phyloP scores from a whole-genome alignment of 148 eudicot genomes.

The Vaccinium myrtillus region DNA sequence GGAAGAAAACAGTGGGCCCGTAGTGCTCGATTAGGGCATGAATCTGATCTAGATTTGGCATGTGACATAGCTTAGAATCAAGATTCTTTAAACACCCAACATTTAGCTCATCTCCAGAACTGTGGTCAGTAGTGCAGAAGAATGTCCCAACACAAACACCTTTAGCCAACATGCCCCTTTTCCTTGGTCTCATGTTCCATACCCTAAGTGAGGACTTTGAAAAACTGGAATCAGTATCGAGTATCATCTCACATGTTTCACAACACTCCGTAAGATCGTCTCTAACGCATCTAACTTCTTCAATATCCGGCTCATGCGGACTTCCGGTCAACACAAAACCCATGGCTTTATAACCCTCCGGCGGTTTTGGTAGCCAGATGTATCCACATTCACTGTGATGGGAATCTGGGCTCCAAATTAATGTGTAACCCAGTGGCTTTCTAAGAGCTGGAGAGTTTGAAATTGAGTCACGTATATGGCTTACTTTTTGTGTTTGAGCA shows the following conservation, averaged over 20 bases:
- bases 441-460: constrained; percentile 48
- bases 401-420: constrained; percentile 61
- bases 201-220: constrained; percentile 37
- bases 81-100: constrained; percentile 66
- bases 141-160: constrained; percentile 88
- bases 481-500: not conserved
- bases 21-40: constrained; percentile 74
- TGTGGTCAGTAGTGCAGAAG: constrained; percentile 51
- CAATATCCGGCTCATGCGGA: constrained; percentile 57
- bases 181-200: constrained; percentile 73
- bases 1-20: constrained; percentile 85
- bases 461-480: not conserved
- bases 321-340: constrained; percentile 68
- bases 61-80: constrained; percentile 48
- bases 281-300: constrained; percentile 79
- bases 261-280: constrained; percentile 65
- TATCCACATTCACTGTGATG: constrained; percentile 40
- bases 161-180: constrained; percentile 57
- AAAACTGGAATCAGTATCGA: constrained; percentile 33
- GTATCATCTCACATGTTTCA: constrained; percentile 55
- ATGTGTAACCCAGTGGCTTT: constrained; percentile 59
- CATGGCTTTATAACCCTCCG: constrained; percentile 63
- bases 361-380: constrained; percentile 78
- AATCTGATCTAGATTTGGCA: constrained; percentile 83
- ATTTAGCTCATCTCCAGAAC: constrained; percentile 37